Conservation (phyloP, 2,329 filamentous ascomycete species). For the Epichloe elymi region DNA sequence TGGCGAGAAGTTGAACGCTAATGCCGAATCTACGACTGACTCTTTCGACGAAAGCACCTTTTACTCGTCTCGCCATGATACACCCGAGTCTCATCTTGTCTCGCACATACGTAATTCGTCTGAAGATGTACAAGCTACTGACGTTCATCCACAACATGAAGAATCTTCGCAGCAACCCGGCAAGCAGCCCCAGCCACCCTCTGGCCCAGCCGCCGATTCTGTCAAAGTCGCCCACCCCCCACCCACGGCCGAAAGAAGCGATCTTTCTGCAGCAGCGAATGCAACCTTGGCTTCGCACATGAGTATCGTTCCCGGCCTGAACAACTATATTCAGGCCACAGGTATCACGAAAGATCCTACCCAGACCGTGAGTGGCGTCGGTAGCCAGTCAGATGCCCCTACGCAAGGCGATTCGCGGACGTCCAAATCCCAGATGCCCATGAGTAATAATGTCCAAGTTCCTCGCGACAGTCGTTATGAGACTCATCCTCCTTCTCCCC, state of each 20-base stretch:
- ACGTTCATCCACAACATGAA: slow-evolving; percentile 8
- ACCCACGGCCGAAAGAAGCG: not conserved
- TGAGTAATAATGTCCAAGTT: slow-evolving; percentile 7
- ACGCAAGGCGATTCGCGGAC: slow-evolving; percentile 20
- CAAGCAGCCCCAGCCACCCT: not conserved
- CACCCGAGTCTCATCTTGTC: slow-evolving; percentile 41
- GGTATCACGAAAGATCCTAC: slow-evolving; percentile 6
- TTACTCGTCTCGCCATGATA: slow-evolving; percentile 89
- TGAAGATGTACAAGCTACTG: slow-evolving; percentile 17
- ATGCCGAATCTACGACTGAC: slow-evolving; percentile 54
- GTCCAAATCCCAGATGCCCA: slow-evolving; percentile 6
- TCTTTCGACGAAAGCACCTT: slow-evolving; percentile 90
- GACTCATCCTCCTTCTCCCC: slow-evolving; percentile 37
- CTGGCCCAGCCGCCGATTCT: not conserved
- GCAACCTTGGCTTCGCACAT: slow-evolving; percentile 7
- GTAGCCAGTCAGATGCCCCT: slow-evolving; percentile 25
- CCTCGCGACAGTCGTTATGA: slow-evolving; percentile 15
- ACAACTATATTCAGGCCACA: slow-evolving; percentile 13
- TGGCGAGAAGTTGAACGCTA: slow-evolving; percentile 39
- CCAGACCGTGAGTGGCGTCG: slow-evolving; percentile 24
- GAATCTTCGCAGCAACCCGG: not conserved
- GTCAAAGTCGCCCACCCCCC: not conserved
- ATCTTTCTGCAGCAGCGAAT: not conserved
- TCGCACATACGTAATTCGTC: slow-evolving; percentile 34
- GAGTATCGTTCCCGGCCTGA: slow-evolving; percentile 19